A percentile compares a stretch with the other conserved stretches of the same genome.
These are phyloP conservation scores for Coemansia guatemalensis DNA, from an alignment of 192 early-diverging fungal genomes.

Conservation along the genomic window DNA sequence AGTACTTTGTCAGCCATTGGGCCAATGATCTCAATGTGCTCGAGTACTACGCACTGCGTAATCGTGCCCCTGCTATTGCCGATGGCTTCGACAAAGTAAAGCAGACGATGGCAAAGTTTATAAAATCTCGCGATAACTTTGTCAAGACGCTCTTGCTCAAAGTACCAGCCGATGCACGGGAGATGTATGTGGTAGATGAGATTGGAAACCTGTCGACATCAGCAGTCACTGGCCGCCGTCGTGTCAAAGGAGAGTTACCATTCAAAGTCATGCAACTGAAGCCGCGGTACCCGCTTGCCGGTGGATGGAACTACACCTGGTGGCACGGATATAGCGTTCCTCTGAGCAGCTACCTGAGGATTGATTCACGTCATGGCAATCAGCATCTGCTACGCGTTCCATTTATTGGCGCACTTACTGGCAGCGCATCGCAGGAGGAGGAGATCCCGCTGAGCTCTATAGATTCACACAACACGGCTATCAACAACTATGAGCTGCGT, in stretches of 20 bases:
- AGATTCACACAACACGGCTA: constrained; percentile 60
- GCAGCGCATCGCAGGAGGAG: constrained; percentile 64
- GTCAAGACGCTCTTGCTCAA: constrained; percentile 35
- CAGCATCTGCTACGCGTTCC: constrained; percentile 67
- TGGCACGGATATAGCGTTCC: constrained; percentile 89
- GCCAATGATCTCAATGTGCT: constrained; percentile 75
- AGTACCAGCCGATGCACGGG: constrained; percentile 68
- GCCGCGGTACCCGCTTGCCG: constrained; percentile 92
- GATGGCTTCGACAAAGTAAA: constrained; percentile 31
- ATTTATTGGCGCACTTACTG: constrained; percentile 64
- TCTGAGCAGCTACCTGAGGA: constrained; percentile 62
- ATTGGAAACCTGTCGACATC: constrained; percentile 99
- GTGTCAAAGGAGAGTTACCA: constrained; percentile 29
- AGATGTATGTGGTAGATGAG: constrained; percentile 76
- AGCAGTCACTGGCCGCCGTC: constrained; percentile 17
- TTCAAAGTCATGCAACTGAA: constrained; percentile 68
- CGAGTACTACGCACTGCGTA: constrained; percentile 75
- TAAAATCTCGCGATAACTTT: constrained; percentile 32
- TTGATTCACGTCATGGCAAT: constrained; percentile 31
- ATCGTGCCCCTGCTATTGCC: constrained; percentile 40
- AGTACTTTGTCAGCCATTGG: constrained; percentile 77
- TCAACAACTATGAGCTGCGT: constrained; percentile 65
- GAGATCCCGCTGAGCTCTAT: constrained; percentile 72
- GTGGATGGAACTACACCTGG: constrained; percentile 98
- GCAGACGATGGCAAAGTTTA: constrained; percentile 27